Evolutionary conservation across 208 protist species (phyloP), one percentile per base, ranked within the genome.

Genomic region (Leptomonas pyrrhocoris): DNA sequence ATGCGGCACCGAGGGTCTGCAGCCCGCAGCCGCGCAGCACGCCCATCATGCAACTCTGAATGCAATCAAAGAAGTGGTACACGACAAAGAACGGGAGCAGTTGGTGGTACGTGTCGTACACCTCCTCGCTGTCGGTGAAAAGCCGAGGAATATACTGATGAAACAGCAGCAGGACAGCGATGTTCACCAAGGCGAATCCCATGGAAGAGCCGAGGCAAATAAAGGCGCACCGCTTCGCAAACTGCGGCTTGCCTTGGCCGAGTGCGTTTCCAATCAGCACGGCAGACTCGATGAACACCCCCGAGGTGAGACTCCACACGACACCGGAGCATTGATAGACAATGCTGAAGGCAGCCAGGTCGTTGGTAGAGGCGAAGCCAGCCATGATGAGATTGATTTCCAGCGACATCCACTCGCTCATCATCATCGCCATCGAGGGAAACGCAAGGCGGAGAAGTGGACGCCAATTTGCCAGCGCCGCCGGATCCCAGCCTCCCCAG

Each of bases 1-100:
- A 53, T 34, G 90, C 23, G 13, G 85, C 83, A 23, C 85, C 85
- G n/a, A 89, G 68, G 12, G 74, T 53, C 77, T 95, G 87, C 68
- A 82, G 45, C 15, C 90, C 87, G 54, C 86, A 93, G 9, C 85
- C 87, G 19, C 87, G 85, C 56, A 95, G 60, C 16, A 95, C 74
- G 16, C 90, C 90, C 86, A 93, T 92, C 83, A 95, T 89, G 69
- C 73, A 83, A 55, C 87, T 92, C 67, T 95, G 90, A 15, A 89
- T 34, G 36, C 69, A 73, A 62, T 95, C 90, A 49, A 89, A 87
- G 34, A 88, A 64, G 72, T 95, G 87, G 61, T 90, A 95, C 13
- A 85, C 55, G 1, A 73, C 34, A 55, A 87, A 90, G 54, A 75
- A 81, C 1, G 48, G 64, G 2, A 89, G 67, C 45, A 93, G 53